phyloP scores from a whole-genome alignment of 1,284 basidiomycete genomes.

The Moesziomyces sp. region DNA sequence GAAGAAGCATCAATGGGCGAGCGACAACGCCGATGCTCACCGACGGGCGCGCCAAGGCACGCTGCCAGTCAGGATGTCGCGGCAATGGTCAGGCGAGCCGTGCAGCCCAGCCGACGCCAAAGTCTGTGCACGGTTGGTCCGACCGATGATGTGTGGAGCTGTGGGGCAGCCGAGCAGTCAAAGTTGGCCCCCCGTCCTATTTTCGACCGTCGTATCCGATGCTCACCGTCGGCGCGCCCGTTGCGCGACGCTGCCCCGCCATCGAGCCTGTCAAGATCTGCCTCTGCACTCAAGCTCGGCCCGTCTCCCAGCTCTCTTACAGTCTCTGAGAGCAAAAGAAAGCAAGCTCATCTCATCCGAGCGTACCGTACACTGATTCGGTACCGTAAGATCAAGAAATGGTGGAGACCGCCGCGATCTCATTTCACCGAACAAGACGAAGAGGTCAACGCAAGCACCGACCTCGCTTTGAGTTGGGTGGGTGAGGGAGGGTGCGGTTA shows the following conservation, averaged over 20 bases:
- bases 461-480: background rate
- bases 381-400: no score
- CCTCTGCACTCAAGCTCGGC: no score
- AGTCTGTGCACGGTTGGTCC: constrained; percentile 1
- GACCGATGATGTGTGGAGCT: constrained; percentile 6
- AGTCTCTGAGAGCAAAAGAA: no score
- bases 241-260: background rate
- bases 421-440: no score
- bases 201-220: constrained; percentile 21
- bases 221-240: background rate
- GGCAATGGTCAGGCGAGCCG: constrained; percentile 19
- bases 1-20: no score
- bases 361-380: no score
- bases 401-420: no score
- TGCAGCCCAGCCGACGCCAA: constrained; percentile 4
- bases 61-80: constrained; percentile 18
- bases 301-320: no score
- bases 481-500: constrained; percentile 1
- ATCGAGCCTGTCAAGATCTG: background rate
- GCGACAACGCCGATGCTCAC: constrained; percentile 2
- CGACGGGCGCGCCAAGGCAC: background rate
- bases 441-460: background rate
- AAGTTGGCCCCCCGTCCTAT: background rate
- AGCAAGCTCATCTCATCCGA: no score
- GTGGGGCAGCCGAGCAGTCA: background rate